Base-by-base conservation (phyloP, 2,329 filamentous ascomycete species). In the Cephalotrichum gorgonifer region DNA sequence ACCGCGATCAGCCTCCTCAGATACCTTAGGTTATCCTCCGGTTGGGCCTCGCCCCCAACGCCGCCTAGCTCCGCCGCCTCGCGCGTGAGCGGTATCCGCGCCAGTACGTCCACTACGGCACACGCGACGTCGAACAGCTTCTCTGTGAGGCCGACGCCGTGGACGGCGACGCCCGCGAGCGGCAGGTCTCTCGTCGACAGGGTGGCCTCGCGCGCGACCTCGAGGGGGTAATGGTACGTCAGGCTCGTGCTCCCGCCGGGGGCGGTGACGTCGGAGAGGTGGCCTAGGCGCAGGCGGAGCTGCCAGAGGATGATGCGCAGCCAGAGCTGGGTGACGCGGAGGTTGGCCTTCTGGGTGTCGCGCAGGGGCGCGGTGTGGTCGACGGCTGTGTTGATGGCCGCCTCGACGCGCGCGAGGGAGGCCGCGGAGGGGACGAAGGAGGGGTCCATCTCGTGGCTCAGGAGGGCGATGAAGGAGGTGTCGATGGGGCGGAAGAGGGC, bases 61-160 rank as follows among this genome's bases (percentile, higher is more conserved):
- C 55, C 28, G 58, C 61, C 8, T 9, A n/a, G n/a, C 54, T 57
- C 12, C 52, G 62, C 25, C 57, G 53, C 0, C 58, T 56, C n/a
- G 54, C 53, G 4, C 8, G 44, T 27, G 23, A 62, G 56, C 0
- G 69, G 70, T 0, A 72, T 62, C 1, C 67, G 61, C 0, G 70
- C 68, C 1, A 72, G 54, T 2, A 73, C 70, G 43, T 73, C 70
- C 1, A 70, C 63, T 2, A 71, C 65, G 0, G 68, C 64, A 1
- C 66, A 71, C 0, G 68, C 68, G 25, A 73, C 62, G 31, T 72
- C 70, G 38, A 69, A 72, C 0, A 73, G 53, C 52, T 73, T 73
- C 50, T 73, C 70, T 0, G 70, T 72, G n/a, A 73, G 53, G 0
- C 70, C 70, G 9, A 68, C 67, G 1, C 70, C 70, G 11, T 73